Base-by-base conservation (phyloP, 1,284 basidiomycete species). In the Marasmius fiardii region DNA sequence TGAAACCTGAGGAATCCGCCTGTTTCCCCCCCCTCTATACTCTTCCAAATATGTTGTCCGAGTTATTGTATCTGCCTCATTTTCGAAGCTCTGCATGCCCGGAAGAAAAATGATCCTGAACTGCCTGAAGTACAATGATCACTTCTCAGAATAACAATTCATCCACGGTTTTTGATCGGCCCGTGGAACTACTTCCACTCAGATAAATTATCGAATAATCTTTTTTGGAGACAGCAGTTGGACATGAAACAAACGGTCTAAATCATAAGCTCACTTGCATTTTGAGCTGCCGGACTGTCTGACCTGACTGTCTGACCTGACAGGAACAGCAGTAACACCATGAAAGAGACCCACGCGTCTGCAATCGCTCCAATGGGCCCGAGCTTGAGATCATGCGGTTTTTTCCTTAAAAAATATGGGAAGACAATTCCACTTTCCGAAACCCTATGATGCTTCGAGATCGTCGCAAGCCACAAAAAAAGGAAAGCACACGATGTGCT, bases 141-240 rank as follows among this genome's bases (percentile, higher is more conserved):
- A n/a, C n/a, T n/a, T n/a, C n/a, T n/a, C n/a, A n/a, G n/a, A n/a
- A n/a, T n/a, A n/a, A n/a, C n/a, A 14, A 20, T 39, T 28, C 61
- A 72, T 79, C 74, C 11, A 85, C 65, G 48, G 77, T 88, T 60
- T 72, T 71, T n/a, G 48, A 88, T 73, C 8, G 88, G 87, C 0
- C 87, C 87, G 33, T 70, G 75, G 72, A 90, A 90, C 87, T 87
- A 90, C 53, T 82, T 80, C 37, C 70, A 77, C 0, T 87, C 88
- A 24, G 85, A 88, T 3, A 85, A 24, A 88, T 82, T 21, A 87
- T 77, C 0, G 85, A 76, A 60, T 86, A 87, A 62, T 88, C n/a
- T n/a, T n/a, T n/a, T n/a, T n/a, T n/a, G n/a, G n/a, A n/a, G n/a
- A n/a, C n/a, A n/a, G n/a, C n/a, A n/a, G n/a, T n/a, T n/a, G n/a